Conservation (phyloP, 2,329 filamentous ascomycete species). For the Chaetomium sp. region DNA sequence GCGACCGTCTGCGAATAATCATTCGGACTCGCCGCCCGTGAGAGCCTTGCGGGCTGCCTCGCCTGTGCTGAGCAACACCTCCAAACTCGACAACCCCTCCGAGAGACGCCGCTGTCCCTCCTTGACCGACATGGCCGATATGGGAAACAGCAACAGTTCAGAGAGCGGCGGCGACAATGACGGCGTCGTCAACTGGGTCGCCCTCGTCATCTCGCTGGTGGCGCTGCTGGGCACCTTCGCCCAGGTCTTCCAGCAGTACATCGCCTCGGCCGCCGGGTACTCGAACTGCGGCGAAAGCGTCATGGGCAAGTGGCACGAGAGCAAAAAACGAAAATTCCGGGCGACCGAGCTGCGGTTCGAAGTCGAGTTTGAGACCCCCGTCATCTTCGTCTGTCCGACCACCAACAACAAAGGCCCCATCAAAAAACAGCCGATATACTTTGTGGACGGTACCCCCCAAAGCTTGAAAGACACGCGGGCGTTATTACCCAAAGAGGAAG, state of each 20-base stretch:
- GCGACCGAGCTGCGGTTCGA: conserved; percentile 52
- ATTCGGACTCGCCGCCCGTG: neutral
- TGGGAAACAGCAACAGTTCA: conserved; percentile 17
- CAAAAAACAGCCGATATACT: conserved; percentile 38
- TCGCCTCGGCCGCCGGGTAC: conserved; percentile 53
- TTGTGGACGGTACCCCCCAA: conserved; percentile 44
- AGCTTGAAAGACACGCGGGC: conserved; percentile 44
- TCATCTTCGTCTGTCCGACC: conserved; percentile 53
- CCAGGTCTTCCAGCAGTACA: conserved; percentile 55
- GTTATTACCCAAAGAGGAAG: conserved; percentile 36
- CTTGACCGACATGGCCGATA: neutral
- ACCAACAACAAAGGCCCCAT: conserved; percentile 44
- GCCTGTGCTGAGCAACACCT: neutral
- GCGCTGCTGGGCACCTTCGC: conserved; percentile 50
- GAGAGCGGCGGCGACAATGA: conserved; percentile 26
- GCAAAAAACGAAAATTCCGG: conserved; percentile 46
- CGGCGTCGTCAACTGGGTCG: conserved; percentile 46
- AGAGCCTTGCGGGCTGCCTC: conserved; percentile 10
- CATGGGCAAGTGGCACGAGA: conserved; percentile 50
- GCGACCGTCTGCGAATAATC: neutral
- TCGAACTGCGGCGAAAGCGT: conserved; percentile 51
- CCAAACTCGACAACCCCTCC: neutral
- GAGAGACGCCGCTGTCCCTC: neutral
- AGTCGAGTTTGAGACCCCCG: conserved; percentile 52
- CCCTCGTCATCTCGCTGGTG: conserved; percentile 51